Percentiles rank a stretch among this genome's conserved stretches.
phyloP scores from a whole-genome alignment of 352 stramenopile species.

The Blastocystis sp. region DNA sequence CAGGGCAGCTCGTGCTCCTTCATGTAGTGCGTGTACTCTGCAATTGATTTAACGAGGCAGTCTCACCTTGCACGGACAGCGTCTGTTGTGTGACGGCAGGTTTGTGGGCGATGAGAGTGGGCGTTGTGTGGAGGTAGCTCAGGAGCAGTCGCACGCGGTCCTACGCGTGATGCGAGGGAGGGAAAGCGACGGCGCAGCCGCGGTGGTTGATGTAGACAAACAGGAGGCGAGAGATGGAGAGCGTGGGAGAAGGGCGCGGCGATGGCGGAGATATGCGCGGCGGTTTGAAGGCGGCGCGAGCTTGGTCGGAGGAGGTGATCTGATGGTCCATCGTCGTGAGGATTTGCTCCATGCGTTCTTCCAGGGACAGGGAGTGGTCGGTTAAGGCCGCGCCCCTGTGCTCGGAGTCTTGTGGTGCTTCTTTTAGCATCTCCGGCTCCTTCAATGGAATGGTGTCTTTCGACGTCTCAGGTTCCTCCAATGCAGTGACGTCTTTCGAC shows the following conservation, averaged over 20 bases:
- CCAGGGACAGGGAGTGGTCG: neutral
- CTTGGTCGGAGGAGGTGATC: neutral
- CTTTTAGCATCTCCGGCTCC: too few species aligned
- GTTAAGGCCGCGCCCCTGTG: neutral
- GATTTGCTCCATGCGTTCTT: neutral
- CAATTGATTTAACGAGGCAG: too few species aligned
- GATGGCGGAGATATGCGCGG: neutral
- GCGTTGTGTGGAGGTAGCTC: neutral
- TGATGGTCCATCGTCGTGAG: conserved; percentile 5
- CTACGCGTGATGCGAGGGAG: neutral
- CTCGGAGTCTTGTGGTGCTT: too few species aligned
- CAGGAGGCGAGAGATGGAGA: neutral
- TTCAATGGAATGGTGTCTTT: too few species aligned
- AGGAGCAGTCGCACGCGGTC: conserved; percentile 40
- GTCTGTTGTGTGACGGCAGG: neutral
- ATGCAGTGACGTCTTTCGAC: too few species aligned
- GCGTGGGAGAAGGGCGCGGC: neutral
- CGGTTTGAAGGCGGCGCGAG: neutral
- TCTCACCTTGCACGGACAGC: neutral
- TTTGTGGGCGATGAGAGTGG: neutral
- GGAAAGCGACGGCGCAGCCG: conserved; percentile 8
- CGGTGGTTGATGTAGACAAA: conserved; percentile 42
- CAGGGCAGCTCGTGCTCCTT: conserved; percentile 15
- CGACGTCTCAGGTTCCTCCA: too few species aligned
- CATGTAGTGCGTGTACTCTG: conserved; percentile 20